Base-by-base conservation (phyloP, 2,329 filamentous ascomycete species). In the Neofusicoccum umdonicola region DNA sequence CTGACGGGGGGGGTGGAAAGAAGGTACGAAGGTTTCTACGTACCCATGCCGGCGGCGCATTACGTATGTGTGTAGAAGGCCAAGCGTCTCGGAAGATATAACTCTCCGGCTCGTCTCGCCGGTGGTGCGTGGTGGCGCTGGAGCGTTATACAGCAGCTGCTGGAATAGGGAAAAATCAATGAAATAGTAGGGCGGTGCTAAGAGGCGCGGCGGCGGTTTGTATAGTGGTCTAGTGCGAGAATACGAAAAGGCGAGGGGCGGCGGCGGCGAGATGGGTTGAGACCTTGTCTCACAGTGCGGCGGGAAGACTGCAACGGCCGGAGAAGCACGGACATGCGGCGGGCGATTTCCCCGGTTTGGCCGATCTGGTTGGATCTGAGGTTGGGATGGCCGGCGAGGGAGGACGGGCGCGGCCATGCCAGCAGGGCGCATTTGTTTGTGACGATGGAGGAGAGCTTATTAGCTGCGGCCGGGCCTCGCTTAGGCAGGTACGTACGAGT, bases 101-200 rank as follows among this genome's bases (percentile, higher is more conserved):
- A 31, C 27, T 31, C 27, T 31, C 27, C 27, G 5, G 22, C 22
- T 22, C 22, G 22, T 22, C 22, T 22, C 22, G 22, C 22, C 22
- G 22, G 22, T 22, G 22, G 22, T 22, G 48, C 8, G 15, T 13
- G n/a, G 6, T 45, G 15, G 34, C 19, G 34, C n/a, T n/a, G 22
- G 22, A 50, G 13, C 39, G 17, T 58, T 58, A 58, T 58, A 45
- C 39, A 58, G 54, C 54, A 58, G 54, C 54, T 58, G 39, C 41
- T 31, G 39, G 13, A 47, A 35, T 47, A 47, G 56, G 56, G n/a
- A 60, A 60, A 19, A 60, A 60, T 60, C 56, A 44, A 60, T 60
- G 39, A 45, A 42, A 58, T 27, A 51, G 27, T 34, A 51, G 4
- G 12, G 12, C 27, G 45, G 13, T 11, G 19, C 17, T 22, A 22